Evolutionary conservation across 805 yeast species (phyloP), one percentile per base, ranked within the genome.

Genomic region (Suhomyces kilbournensis): DNA sequence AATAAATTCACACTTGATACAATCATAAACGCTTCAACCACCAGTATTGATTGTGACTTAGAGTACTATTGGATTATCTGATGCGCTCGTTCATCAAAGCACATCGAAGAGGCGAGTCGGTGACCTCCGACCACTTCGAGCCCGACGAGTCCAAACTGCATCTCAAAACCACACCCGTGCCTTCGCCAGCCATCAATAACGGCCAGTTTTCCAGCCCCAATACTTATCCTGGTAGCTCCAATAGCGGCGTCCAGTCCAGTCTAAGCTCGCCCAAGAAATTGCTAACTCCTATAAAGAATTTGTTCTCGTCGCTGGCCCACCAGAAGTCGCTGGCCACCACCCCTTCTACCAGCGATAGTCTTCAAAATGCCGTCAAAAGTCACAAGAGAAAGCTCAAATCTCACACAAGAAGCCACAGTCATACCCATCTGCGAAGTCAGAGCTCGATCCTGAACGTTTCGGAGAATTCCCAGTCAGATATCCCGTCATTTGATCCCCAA

Each of bases 231-330:
- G 49, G 49, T 3, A 19, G 26, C 32, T 20, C 28, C n/a, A 17
- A 23, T 23, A 14, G 25, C 20, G 40, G 42, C 19, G 35, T 32
- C 2, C 50, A 40, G 9, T 22, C 56, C 7, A 20, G 26, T 2
- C 26, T 51, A 12, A 53, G 54, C 45, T 64, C 68, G 12, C 69
- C 69, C 17, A 65, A 65, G 48, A 63, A 63, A 53, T 60, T 65
- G 32, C 52, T 65, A 34, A 64, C 66, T 2, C 69, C 69, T 14
- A 65, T 65, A 34, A 63, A 61, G 57, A 65, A 64, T 53, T 25
- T 59, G 56, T 65, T 62, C 53, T 59, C 56, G 55, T 62, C 35
- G 55, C 57, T 50, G 44, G 57, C 55, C 48, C 51, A 47, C 30
- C 34, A 56, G 23, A 60, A 53, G 44, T 45, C 59, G 14, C n/a